Evolutionary conservation across 2,329 filamentous ascomycete genomes (phyloP), one percentile per base, ranked within the genome.

Genomic region (Penicillium sp.): DNA sequence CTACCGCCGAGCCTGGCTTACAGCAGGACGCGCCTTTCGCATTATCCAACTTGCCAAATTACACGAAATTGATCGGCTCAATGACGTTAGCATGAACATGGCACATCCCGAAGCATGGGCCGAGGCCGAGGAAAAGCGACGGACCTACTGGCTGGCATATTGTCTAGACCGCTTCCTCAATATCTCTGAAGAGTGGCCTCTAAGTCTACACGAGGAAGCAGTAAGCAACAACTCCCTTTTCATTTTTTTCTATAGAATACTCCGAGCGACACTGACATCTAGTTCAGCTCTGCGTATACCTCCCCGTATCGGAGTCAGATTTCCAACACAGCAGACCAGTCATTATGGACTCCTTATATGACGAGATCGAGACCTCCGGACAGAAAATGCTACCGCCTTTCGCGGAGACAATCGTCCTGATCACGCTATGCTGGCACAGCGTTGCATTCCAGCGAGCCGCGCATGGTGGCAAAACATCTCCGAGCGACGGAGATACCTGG

Each of bases 61-160:
- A 12, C 65, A 72, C 52, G 69, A 75, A 37, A 58, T 73, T n/a
- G 72, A 76, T 38, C 16, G 51, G 1, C 31, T 42, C 15, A 37
- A 49, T 23, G 45, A 42, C 3, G 16, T 50, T 18, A 29, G n/a
- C 9, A 3, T 50, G 3, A 50, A 39, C 7, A 46, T 29, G 48
- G 27, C 35, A 4, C 40, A 51, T 2, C 34, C 52, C 3, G 29
- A 50, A 38, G 54, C 56, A 15, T 63, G 60, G 41, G 57, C 67
- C 16, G 65, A 69, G 44, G 61, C 59, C 2, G 72, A 75, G 56
- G 64, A 72, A 51, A 67, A 61, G 42, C 52, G 72, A 18, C 56
- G 72, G 13, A 67, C 65, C 0, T 75, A 74, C 52, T 75, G 72
- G 72, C 61, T 75, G 57, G 72, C 71, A 0, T 74, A 71, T 50